Base-by-base conservation (phyloP, 2,329 filamentous ascomycete genomes). In the Lecanicillium sp. region DNA sequence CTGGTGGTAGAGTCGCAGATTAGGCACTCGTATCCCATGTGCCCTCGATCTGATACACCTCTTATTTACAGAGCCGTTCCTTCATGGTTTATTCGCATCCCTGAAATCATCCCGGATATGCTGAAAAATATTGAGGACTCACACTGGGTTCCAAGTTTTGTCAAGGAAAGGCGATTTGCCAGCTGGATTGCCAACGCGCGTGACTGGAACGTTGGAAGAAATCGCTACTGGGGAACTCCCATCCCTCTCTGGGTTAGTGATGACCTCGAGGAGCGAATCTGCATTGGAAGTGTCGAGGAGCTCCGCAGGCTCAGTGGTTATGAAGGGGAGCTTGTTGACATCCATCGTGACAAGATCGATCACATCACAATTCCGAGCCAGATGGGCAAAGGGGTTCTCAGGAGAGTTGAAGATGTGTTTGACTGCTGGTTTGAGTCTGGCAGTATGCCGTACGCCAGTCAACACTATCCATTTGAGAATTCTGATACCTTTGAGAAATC, bases 391-490 rank as follows among this genome's bases (percentile, higher is more conserved):
- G 89, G 88, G 15, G 70, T 73, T n/a, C 67, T 95, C 45, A 80
- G 74, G 51, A 80, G 89, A 49, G 74, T 92, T 9, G 81, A 87
- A 37, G 88, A 95, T 57, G 86, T 95, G 4, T 95, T 95, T 51
- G 89, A 95, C 63, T 95, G 89, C 57, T 95, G 89, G 88, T 94
- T 95, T 46, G 89, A 95, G 62, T 95, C 88, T 31, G 89, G 89
- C 44, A 89, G 84, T 56, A 95, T 95, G 89, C 89, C 89, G 3
- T 95, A 94, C 56, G 85, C 86, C 30, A 88, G 83, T 48, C 78
- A 84, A 45, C 89, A 95, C 59, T 95, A 94, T 56, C 89, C 89
- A 6, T 95, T 95, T 55, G 84, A 90, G 62, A 92, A 92, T 54
- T 76, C 80, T 49, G 85, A 89, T 9, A 74, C 80, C 43, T 90